These are phyloP conservation scores for Lactifluus piperatus DNA, from an alignment of 768 basidiomycete genomes.

Conservation along the genomic window DNA sequence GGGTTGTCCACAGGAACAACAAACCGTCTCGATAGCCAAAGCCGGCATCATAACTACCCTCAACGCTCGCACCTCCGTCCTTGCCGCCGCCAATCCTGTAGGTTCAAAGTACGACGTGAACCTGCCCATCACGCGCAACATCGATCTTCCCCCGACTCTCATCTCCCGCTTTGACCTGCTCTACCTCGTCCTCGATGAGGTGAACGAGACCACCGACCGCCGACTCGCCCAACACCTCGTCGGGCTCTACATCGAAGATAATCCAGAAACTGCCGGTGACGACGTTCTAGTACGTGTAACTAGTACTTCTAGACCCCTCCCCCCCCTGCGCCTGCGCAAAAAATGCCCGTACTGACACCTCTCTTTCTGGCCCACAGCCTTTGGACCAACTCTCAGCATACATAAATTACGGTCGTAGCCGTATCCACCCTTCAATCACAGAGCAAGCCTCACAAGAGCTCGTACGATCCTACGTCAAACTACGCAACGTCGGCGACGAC, in stretches of 20 bases:
- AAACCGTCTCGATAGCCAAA: conserved; percentile 98
- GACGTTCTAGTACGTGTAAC: conserved; percentile 67
- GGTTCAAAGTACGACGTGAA: conserved; percentile 92
- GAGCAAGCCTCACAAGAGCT: conserved; percentile 81
- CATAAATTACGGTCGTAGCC: conserved; percentile 85
- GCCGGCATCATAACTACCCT: conserved; percentile 98
- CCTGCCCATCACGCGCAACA: conserved; percentile 88
- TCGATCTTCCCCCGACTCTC: conserved; percentile 93
- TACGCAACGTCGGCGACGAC: conserved; percentile 88
- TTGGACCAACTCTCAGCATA: conserved; percentile 87
- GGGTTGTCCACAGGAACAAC: conserved; percentile 75
- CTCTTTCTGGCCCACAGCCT: conserved; percentile 41
- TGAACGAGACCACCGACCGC: conserved; percentile 83
- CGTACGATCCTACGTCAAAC: conserved; percentile 83
- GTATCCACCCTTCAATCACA: conserved; percentile 78
- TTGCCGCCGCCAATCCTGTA: conserved; percentile 96
- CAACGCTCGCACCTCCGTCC: conserved; percentile 95
- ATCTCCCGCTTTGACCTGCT: conserved; percentile 97
- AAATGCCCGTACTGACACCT: too few species aligned
- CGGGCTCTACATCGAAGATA: conserved; percentile 87
- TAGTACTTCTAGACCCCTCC: too few species aligned
- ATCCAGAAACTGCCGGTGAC: conserved; percentile 50
- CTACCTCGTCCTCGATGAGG: conserved; percentile 91
- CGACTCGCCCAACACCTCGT: conserved; percentile 89
- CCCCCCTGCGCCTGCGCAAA: too few species aligned